A percentile compares a stretch with the other conserved stretches of the same genome.
These are phyloP conservation scores for Eutrema yunnanense DNA, from an alignment of 345 rosid species.

Conservation along the genomic window DNA sequence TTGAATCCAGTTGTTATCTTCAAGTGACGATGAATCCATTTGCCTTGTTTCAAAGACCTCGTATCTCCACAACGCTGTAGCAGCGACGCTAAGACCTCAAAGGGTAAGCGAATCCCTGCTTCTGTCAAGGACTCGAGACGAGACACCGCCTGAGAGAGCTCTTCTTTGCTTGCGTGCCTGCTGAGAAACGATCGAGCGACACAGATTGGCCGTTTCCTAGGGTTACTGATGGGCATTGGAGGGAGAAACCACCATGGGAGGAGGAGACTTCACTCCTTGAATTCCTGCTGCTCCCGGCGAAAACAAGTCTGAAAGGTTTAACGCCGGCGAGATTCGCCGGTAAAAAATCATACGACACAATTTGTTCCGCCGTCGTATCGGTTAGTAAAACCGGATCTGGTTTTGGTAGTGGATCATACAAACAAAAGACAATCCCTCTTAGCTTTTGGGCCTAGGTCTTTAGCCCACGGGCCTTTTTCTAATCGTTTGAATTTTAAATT, in stretches of 20 bases:
- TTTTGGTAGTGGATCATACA: conserved; percentile 10
- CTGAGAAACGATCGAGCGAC: conserved; percentile 34
- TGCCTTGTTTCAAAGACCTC: conserved; percentile 53
- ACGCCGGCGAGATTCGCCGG: conserved; percentile 33
- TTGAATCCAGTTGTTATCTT: conserved; percentile 60
- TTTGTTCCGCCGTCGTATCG: conserved; percentile 13
- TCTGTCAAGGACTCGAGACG: conserved; percentile 45
- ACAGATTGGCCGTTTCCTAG: conserved; percentile 33
- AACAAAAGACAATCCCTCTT: not conserved
- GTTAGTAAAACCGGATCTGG: conserved; percentile 20
- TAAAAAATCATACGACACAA: conserved; percentile 19
- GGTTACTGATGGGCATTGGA: conserved; percentile 44
- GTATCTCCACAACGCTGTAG: conserved; percentile 38
- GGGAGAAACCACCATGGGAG: conserved; percentile 42
- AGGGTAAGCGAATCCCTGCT: conserved; percentile 54
- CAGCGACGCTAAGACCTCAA: conserved; percentile 39
- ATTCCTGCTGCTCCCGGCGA: not conserved
- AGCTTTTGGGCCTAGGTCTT: conserved; percentile 10
- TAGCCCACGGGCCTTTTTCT: not conserved
- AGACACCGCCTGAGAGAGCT: conserved; percentile 43
- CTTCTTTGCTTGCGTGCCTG: conserved; percentile 15
- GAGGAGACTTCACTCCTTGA: conserved; percentile 1
- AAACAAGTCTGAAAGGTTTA: not conserved
- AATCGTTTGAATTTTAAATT: not conserved
- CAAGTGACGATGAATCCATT: conserved; percentile 72